Evolutionary conservation across 805 yeast genomes (phyloP), one percentile per base, ranked within the genome.

Genomic region (Limtongia smithiae): DNA sequence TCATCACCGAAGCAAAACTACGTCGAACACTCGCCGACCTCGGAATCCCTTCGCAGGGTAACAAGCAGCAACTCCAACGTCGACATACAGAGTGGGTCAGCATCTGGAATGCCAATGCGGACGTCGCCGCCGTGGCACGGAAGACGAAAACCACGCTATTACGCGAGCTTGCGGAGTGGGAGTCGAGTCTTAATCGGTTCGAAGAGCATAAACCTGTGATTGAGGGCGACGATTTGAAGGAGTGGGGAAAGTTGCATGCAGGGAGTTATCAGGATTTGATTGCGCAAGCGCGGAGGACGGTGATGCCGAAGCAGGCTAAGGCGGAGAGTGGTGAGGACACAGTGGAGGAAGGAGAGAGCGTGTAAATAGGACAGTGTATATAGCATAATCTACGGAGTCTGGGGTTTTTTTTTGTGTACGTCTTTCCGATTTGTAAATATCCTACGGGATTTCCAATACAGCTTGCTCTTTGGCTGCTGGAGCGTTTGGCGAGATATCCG

Each of bases 31-130:
- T 90, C 14, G 44, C 71, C 1, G 71, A 75, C 6, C 63, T 78
- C 20, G 78, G 78, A 12, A 65, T 90, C 5, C 77, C 89, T 0
- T 71, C 79, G 0, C 65, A 63, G 8, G 97, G 97, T 0, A 66
- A 82, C 1, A 71, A 86, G 51, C 68, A 67, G 14, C 82, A 78
- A 55, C 61, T 89, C 58, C 90, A 85, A 52, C 67, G 76, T 17
- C 68, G 97, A 35, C 85, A 85, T 62, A 82, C 79, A 54, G 91
- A 89, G 57, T 90, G 81, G 69, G 79, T 83, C 48, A 78, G 81
- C 28, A 62, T 88, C 9, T 84, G 82, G 80, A 90, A 90, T 62
- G 82, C 95, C 11, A 88, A 88, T 61, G 74, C 81, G 37, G 96
- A 88, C 62, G 76, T 89, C 4, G 69, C 76, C 31, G 73, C 71